A percentile compares a stretch with the other conserved stretches of the same genome.
Evolutionary conservation across 176 grass and related monocot species (phyloP).

Genomic region (Echinochloa phyllopogon): DNA sequence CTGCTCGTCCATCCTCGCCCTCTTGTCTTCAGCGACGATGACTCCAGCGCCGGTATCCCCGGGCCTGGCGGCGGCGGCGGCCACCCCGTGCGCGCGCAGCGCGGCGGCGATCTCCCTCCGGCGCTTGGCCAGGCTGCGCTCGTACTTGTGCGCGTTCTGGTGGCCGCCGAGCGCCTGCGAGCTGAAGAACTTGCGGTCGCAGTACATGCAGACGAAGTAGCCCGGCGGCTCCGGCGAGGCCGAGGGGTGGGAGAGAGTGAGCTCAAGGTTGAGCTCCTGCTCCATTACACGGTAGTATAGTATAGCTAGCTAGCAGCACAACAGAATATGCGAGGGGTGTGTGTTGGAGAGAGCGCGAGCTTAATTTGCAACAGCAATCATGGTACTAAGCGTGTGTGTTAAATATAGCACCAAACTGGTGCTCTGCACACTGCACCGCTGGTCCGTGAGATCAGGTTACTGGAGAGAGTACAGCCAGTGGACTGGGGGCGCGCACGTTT

Average conservation of each 20-base stretch:
- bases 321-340: not conserved
- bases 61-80: not conserved
- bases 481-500: conserved; percentile 30
- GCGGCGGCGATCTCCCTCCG: conserved; percentile 51
- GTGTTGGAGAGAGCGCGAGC: not conserved
- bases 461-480: not conserved
- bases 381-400: conserved; percentile 14
- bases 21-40: not conserved
- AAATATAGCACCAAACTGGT: conserved; percentile 4
- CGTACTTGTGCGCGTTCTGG: conserved; percentile 97
- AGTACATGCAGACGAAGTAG: conserved; percentile 92
- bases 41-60: not conserved
- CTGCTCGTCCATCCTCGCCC: not conserved
- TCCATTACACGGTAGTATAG: conserved; percentile 37
- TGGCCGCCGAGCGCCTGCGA: conserved; percentile 95
- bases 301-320: not conserved
- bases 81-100: conserved; percentile 26
- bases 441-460: conserved; percentile 18
- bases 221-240: conserved; percentile 55
- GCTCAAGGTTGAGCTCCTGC: conserved; percentile 56
- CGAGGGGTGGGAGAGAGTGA: conserved; percentile 52
- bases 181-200: conserved; percentile 81
- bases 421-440: not conserved
- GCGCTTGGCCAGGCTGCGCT: conserved; percentile 76
- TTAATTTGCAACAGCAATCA: conserved; percentile 25